A percentile compares a stretch with the other conserved stretches of the same genome.
phyloP scores from a whole-genome alignment of 139 green algal genomes.

The Tetratostichococcus sp. region DNA sequence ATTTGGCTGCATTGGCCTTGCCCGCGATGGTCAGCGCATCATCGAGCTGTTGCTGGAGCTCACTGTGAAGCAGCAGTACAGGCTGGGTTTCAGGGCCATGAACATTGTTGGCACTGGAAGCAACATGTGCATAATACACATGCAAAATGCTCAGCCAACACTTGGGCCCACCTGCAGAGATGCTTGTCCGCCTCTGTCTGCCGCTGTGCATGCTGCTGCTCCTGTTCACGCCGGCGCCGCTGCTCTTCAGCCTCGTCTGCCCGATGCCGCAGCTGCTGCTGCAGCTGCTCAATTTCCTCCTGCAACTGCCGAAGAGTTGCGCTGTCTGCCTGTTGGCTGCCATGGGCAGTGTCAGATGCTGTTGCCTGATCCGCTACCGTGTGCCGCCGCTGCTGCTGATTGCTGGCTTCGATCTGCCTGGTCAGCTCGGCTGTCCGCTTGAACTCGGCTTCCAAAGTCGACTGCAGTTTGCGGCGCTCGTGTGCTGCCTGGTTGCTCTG shows the following conservation, averaged over 20 bases:
- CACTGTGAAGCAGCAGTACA: not conserved
- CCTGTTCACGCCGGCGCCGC: not conserved
- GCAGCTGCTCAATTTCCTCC: not conserved
- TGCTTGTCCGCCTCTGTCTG: not conserved
- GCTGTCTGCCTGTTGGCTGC: not conserved
- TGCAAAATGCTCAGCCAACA: too few species aligned
- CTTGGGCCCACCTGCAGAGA: not conserved
- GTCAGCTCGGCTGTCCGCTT: not conserved
- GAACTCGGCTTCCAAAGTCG: not conserved
- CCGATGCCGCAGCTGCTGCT: not conserved
- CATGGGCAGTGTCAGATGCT: not conserved
- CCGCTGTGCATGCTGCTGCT: not conserved
- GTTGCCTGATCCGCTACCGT: not conserved
- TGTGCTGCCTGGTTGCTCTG: not conserved
- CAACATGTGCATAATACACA: too few species aligned
- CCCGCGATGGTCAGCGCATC: not conserved
- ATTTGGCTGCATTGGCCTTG: constrained; percentile 1
- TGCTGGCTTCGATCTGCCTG: not conserved
- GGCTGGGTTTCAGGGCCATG: too few species aligned
- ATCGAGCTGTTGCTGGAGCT: constrained; percentile 10
- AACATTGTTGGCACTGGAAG: too few species aligned
- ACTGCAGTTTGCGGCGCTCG: not conserved
- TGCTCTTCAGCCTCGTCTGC: not conserved
- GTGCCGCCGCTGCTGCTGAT: not conserved
- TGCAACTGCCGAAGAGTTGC: not conserved